These are phyloP conservation scores for Boletus subcaerulescens DNA, from an alignment of 768 basidiomycete species.

Conservation along the genomic window DNA sequence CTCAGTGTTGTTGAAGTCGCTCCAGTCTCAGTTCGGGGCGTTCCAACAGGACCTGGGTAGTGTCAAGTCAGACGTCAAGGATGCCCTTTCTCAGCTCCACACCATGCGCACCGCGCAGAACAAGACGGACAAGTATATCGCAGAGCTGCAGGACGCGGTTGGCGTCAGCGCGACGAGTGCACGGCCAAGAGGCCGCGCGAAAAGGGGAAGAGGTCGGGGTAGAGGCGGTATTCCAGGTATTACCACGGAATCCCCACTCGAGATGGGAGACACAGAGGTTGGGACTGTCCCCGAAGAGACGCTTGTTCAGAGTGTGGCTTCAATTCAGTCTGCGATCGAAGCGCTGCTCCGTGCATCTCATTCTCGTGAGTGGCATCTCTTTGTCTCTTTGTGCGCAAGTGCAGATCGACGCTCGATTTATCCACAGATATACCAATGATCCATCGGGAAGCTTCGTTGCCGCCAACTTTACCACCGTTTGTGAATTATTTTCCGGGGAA, in stretches of 20 bases:
- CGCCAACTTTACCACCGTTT: neutral
- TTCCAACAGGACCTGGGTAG: slow-evolving; percentile 7
- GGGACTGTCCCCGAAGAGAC: neutral
- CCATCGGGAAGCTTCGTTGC: neutral
- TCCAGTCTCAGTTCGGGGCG: slow-evolving; percentile 16
- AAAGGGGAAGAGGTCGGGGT: neutral
- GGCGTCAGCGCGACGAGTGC: slow-evolving; percentile 3
- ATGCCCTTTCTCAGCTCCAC: slow-evolving; percentile 15
- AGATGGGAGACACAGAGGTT: neutral
- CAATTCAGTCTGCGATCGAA: slow-evolving; percentile 22
- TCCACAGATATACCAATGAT: neutral
- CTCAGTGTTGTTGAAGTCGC: neutral
- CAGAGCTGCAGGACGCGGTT: slow-evolving; percentile 12
- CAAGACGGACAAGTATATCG: slow-evolving; percentile 5
- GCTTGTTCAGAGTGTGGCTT: slow-evolving; percentile 12
- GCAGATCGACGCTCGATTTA: neutral
- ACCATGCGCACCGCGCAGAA: slow-evolving; percentile 14
- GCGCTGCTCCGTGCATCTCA: slow-evolving; percentile 10
- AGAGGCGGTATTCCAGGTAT: neutral
- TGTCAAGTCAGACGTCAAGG: slow-evolving; percentile 14
- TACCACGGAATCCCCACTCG: neutral
- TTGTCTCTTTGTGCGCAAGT: neutral
- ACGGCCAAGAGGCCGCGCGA: neutral
- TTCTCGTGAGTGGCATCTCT: slow-evolving; percentile 9
- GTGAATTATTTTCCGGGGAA: neutral